Conservation (phyloP, 1,284 basidiomycete species). For the Papiliotrema fonsecae region DNA sequence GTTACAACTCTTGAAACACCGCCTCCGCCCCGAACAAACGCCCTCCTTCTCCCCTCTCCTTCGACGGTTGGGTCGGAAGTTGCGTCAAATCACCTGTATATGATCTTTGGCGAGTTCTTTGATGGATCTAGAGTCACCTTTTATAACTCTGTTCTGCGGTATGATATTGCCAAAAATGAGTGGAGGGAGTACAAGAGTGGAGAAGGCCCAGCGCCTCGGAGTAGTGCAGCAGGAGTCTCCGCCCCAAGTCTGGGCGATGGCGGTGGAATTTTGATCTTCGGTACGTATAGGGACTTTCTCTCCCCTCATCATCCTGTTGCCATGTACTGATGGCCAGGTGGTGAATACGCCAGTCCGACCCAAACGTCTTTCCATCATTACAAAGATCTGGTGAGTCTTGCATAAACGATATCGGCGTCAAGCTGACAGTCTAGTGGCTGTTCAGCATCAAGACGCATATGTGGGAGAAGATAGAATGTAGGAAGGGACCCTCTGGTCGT, state of each 20-base stretch:
- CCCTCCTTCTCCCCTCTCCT: constrained; percentile 68
- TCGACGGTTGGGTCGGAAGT: constrained; percentile 47
- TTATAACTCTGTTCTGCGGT: constrained; percentile 18
- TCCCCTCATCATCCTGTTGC: no score
- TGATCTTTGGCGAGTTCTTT: constrained; percentile 70
- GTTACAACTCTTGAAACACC: constrained; percentile 48
- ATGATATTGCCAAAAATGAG: constrained; percentile 58
- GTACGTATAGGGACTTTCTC: constrained; percentile 50
- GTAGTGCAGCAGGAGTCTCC: constrained; percentile 72
- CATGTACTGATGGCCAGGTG: constrained; percentile 51
- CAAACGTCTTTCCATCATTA: constrained; percentile 91
- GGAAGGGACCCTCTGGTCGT: constrained; percentile 70
- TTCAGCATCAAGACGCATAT: constrained; percentile 52
- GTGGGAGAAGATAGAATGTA: constrained; percentile 89
- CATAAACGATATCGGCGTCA: constrained; percentile 32
- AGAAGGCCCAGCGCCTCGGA: constrained; percentile 75
- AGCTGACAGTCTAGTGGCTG: constrained; percentile 34
- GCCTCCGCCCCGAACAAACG: constrained; percentile 72
- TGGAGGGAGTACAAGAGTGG: constrained; percentile 79
- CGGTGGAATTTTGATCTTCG: constrained; percentile 79
- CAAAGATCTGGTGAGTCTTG: constrained; percentile 69
- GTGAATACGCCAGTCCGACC: constrained; percentile 77
- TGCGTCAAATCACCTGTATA: constrained; percentile 68
- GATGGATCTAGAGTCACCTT: constrained; percentile 66
- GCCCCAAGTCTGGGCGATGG: constrained; percentile 60